Evolutionary conservation across 768 basidiomycete species (phyloP).

Genomic region (Goffeauzyma gilvescens): DNA sequence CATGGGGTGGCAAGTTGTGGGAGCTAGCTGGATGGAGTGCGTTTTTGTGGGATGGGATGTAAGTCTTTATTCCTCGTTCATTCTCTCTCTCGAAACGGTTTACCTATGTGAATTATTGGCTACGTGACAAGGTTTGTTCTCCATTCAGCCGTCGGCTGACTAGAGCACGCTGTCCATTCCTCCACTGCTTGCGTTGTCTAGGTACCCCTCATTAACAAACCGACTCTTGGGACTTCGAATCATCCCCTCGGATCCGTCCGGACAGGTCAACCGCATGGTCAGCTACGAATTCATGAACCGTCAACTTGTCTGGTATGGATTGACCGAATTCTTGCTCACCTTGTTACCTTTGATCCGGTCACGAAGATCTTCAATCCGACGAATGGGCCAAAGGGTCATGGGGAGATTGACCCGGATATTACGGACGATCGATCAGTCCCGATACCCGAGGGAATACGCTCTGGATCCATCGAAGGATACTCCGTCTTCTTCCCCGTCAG

Average conservation of each 20-base stretch:
- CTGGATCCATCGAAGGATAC: conserved; percentile 9
- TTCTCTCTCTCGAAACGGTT: neutral
- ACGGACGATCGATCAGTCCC: conserved; percentile 11
- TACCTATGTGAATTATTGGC: too few relatives aligned
- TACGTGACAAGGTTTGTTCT: too few relatives aligned
- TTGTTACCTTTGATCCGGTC: conserved; percentile 65
- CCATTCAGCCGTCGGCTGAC: too few relatives aligned
- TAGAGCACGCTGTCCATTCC: too few relatives aligned
- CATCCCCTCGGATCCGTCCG: conserved; percentile 46
- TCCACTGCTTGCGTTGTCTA: conserved; percentile 26
- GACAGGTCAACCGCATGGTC: conserved; percentile 50
- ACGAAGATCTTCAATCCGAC: conserved; percentile 32
- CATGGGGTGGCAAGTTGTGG: conserved; percentile 47
- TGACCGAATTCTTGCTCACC: conserved; percentile 92
- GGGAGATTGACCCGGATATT: conserved; percentile 2
- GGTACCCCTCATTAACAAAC: conserved; percentile 70
- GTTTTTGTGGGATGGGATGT: conserved; percentile 78
- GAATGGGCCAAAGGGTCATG: conserved; percentile 19
- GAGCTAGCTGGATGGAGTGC: conserved; percentile 56
- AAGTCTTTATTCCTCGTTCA: conserved; percentile 22
- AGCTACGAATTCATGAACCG: conserved; percentile 99
- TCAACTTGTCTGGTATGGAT: conserved; percentile 97
- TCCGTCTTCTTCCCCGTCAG: too few relatives aligned
- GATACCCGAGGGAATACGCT: conserved; percentile 3
- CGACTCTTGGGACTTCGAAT: conserved; percentile 57